A percentile compares a stretch with the other conserved stretches of the same genome.
These are phyloP conservation scores for Podila epicladia DNA, from an alignment of 192 early-diverging fungal species.

Conservation along the genomic window DNA sequence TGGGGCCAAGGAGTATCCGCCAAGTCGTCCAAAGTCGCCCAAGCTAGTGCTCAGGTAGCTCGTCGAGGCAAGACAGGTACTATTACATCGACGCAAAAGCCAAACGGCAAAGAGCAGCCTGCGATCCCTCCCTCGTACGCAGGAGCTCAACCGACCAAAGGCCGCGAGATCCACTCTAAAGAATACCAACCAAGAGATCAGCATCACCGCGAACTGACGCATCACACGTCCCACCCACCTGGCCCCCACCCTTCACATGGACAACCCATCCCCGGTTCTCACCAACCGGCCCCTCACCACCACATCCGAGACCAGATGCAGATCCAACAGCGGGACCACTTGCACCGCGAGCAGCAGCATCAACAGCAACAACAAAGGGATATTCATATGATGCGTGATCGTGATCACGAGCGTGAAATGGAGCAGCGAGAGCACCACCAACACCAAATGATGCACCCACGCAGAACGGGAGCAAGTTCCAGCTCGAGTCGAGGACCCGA, in stretches of 20 bases:
- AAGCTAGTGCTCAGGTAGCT: neutral
- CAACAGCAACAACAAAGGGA: constrained; percentile 29
- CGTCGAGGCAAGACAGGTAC: constrained; percentile 10
- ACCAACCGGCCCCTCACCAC: constrained; percentile 13
- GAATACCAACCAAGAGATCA: constrained; percentile 40
- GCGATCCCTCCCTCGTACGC: constrained; percentile 7
- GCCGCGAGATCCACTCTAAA: constrained; percentile 48
- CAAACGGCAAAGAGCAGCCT: constrained; percentile 24
- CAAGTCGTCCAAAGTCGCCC: constrained; percentile 21
- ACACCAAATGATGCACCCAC: constrained; percentile 28
- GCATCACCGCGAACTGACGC: constrained; percentile 30
- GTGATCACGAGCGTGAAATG: constrained; percentile 31
- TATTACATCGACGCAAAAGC: constrained; percentile 1
- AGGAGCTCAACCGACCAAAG: constrained; percentile 6
- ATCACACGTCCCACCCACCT: constrained; percentile 6
- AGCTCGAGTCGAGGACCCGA: constrained; percentile 33
- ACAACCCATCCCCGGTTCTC: constrained; percentile 7
- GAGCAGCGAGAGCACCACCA: constrained; percentile 44
- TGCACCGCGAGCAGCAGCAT: neutral
- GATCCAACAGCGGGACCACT: constrained; percentile 2
- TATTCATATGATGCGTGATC: constrained; percentile 42
- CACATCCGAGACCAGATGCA: constrained; percentile 15
- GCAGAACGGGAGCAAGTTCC: constrained; percentile 18
- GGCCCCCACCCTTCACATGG: constrained; percentile 19
- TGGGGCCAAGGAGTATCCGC: constrained; percentile 12